Evolutionary conservation across 495 filamentous ascomycete genomes (phyloP).

Genomic region (Talaromyces thailandensis): DNA sequence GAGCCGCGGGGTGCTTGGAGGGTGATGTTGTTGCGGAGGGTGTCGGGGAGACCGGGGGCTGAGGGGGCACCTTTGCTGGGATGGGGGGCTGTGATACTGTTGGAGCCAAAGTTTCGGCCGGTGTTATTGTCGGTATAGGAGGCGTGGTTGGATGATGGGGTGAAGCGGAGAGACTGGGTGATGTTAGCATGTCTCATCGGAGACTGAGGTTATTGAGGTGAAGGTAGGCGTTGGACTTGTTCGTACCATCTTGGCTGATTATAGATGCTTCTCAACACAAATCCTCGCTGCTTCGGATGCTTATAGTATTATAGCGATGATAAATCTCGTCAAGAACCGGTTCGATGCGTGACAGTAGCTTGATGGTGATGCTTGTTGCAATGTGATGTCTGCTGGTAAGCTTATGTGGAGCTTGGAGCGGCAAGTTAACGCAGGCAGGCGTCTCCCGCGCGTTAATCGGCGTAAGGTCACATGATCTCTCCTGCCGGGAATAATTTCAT

Average conservation of each 20-base stretch:
- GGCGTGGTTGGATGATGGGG: slow-evolving; percentile 54
- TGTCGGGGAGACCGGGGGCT: slow-evolving; percentile 85
- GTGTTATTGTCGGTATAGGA: slow-evolving; percentile 49
- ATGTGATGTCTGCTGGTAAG: background rate
- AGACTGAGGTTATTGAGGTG: background rate
- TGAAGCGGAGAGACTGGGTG: slow-evolving; percentile 77
- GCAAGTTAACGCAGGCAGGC: background rate
- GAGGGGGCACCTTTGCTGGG: slow-evolving; percentile 65
- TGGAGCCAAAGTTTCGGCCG: slow-evolving; percentile 23
- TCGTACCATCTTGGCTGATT: background rate
- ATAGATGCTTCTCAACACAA: background rate
- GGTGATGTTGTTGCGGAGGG: slow-evolving; percentile 71
- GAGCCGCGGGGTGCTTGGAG: slow-evolving; percentile 35
- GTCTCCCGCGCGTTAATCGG: background rate
- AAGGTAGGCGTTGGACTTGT: background rate
- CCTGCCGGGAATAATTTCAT: background rate
- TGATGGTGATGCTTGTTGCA: background rate
- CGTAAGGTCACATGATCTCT: background rate
- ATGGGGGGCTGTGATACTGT: slow-evolving; percentile 20
- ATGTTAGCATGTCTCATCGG: background rate
- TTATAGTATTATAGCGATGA: background rate
- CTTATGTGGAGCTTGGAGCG: slow-evolving; percentile 1
- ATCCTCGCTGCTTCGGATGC: background rate
- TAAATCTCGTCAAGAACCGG: background rate
- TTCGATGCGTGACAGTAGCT: background rate